Base-by-base conservation (phyloP, 805 yeast species). In the Teunomyces gatunensis region DNA sequence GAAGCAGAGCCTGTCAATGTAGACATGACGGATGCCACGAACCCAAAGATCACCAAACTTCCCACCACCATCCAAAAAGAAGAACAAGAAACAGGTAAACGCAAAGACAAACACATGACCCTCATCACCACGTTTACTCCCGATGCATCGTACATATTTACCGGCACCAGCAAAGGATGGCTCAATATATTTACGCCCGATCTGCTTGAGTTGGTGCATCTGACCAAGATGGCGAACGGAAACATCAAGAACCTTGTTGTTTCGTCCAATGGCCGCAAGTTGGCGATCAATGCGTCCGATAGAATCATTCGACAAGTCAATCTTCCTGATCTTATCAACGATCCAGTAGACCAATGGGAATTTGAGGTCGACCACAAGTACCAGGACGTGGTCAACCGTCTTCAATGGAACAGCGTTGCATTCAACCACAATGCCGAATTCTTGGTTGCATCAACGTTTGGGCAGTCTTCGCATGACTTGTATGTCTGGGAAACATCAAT, bases 401-500 rank as follows among this genome's bases (percentile, higher is more conserved):
- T 89, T 42, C 96, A 89, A 61, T 91, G 97, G 97, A 90, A 89
- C 61, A 74, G 89, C 0, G 83, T 89, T 3, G 70, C 83, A 7
- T 84, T 87, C 67, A 87, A 87, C 54, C 81, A 84, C 47, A 83
- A 81, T 54, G 79, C 81, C 5, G 97, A 92, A 49, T 91, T 87
- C 61, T 66, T 91, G n/a, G 83, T 89, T 45, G 97, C 97, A 0
- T 83, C 96, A 0, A 87, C 96, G 0, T 83, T 81, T 62, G 96
- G 96, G 10, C 75, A 71, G 54, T 84, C 91, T 4, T 84, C 94
- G 0, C 96, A 90, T 60, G 96, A 89, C 57, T 75, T 92, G 39
- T 91, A 90, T 63, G 78, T 92, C 48, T 91, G 97, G 97, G 97
- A 92, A 61, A 87, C 96, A 0, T 74, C 80, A 6, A 77, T 86